phyloP scores from a whole-genome alignment of 2,329 filamentous ascomycete species.

The Amylocarpus encephaloides region DNA sequence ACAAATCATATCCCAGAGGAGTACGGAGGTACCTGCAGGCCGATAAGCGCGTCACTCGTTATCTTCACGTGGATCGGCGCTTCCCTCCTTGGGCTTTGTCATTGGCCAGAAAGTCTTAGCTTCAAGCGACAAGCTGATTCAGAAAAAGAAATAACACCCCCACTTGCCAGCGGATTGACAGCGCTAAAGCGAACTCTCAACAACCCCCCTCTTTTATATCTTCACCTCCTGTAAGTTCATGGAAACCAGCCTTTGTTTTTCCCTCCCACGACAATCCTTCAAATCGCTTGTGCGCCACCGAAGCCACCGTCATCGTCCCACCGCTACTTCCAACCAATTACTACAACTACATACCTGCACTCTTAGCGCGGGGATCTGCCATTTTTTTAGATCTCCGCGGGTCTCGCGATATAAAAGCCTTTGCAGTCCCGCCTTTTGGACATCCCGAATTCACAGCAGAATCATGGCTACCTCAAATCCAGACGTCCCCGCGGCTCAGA shows the following conservation, averaged over 20 bases:
- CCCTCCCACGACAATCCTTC: neutral
- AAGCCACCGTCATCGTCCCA: no score
- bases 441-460: neutral
- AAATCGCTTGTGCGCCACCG: no score
- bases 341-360: no score
- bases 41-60: neutral
- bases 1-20: neutral
- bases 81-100: neutral
- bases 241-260: neutral
- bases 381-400: neutral
- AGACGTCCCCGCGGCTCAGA: slow-evolving; percentile 9
- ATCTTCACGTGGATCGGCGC: neutral
- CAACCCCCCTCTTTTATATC: neutral
- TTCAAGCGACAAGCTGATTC: neutral
- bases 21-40: neutral
- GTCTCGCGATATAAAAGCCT: neutral
- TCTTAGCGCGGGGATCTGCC: neutral
- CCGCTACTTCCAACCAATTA: no score
- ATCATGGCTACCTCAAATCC: slow-evolving; percentile 3
- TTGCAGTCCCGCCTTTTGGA: neutral
- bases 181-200: neutral
- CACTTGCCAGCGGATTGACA: neutral
- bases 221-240: neutral
- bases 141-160: neutral
- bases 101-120: neutral